Conservation (phyloP, 1,284 basidiomycete genomes). For the Melampsora larici-populina region DNA sequence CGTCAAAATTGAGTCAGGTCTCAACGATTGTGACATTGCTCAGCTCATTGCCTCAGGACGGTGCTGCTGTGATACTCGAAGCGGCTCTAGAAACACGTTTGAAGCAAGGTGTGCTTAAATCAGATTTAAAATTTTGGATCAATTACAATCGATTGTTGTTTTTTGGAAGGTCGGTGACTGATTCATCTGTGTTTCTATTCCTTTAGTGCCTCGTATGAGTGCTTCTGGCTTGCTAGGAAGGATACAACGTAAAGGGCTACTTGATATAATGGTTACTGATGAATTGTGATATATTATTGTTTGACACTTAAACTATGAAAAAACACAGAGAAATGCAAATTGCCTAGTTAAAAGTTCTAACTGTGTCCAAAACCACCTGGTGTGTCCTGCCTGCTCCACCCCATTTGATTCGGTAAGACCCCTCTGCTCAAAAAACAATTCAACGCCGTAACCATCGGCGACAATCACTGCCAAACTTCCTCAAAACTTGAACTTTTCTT, state of each 20-base stretch:
- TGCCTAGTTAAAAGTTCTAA: slow-evolving; percentile 1
- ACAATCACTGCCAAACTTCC: background rate
- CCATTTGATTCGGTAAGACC: background rate
- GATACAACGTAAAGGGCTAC: background rate
- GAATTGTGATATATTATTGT: slow-evolving; percentile 3
- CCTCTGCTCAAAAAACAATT: background rate
- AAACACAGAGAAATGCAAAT: slow-evolving; percentile 1
- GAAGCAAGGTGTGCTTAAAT: slow-evolving; percentile 4
- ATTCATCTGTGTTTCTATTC: background rate
- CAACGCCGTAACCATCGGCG: background rate
- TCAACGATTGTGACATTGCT: no score
- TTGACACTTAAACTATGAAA: background rate
- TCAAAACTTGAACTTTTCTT: no score
- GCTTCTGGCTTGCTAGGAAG: background rate
- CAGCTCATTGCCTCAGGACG: no score
- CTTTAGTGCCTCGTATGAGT: background rate
- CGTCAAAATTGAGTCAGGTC: no score
- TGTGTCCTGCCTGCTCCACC: background rate
- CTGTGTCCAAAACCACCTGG: slow-evolving; percentile 4
- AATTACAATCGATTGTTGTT: background rate
- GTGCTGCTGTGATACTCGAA: no score
- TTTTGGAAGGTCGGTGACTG: background rate
- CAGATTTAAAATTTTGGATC: background rate
- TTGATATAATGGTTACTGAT: background rate
- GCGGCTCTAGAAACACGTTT: no score